Evolutionary conservation across 106 monocot species (phyloP).

Genomic region (Dendrobium catenatum): DNA sequence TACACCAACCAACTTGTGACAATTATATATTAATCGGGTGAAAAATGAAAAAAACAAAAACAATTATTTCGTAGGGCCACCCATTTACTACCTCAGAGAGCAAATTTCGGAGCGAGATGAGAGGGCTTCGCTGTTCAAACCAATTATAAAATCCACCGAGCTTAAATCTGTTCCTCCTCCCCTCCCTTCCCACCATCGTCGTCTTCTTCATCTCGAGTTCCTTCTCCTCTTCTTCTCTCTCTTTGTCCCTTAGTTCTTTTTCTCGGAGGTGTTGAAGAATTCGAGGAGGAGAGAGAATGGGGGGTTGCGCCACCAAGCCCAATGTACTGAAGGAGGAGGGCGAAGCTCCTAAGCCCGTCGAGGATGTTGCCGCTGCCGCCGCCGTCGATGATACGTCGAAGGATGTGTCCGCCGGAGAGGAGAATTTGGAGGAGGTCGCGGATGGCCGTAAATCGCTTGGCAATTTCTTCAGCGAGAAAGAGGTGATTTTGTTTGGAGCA

Average conservation of each 20-base stretch:
- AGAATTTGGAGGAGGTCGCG: neutral
- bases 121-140: neutral
- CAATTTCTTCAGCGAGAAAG: conserved; percentile 18
- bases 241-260: neutral
- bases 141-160: neutral
- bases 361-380: neutral
- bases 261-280: neutral
- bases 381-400: neutral
- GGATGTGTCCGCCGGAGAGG: neutral
- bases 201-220: neutral
- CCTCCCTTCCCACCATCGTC: neutral
- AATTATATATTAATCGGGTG: too few relatives aligned
- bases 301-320: conserved; percentile 22
- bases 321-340: neutral
- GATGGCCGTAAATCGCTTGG: conserved; percentile 20
- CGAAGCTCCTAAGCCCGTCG: conserved; percentile 6
- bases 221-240: neutral
- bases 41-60: too few relatives aligned
- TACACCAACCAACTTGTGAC: too few relatives aligned
- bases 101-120: neutral
- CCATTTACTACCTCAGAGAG: neutral
- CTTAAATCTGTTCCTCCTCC: neutral
- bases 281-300: conserved; percentile 9
- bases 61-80: too few relatives aligned
- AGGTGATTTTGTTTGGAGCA: neutral